Percentiles rank a stretch among this genome's conserved stretches.
These are phyloP conservation scores for Aulographum hederae DNA, from an alignment of 2,329 filamentous ascomycete genomes.

Conservation along the genomic window DNA sequence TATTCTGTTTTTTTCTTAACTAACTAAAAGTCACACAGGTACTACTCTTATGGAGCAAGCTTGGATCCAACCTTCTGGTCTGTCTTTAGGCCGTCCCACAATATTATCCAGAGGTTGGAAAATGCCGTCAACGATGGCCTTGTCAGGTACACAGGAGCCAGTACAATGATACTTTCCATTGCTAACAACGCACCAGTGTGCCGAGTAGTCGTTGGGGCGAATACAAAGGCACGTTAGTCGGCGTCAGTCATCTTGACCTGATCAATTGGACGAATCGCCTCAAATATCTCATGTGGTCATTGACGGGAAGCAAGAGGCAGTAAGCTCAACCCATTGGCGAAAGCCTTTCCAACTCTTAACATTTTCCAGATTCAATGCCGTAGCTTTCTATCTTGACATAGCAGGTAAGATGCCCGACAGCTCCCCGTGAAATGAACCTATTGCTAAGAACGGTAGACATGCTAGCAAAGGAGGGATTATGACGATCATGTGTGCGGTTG, in stretches of 20 bases:
- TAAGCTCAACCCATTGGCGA: constrained; percentile 12
- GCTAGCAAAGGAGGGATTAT: constrained; percentile 20
- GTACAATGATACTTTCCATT: background rate
- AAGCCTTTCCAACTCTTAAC: too few species aligned
- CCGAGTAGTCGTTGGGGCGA: constrained; percentile 40
- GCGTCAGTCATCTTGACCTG: constrained; percentile 43
- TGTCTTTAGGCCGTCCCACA: constrained; percentile 37
- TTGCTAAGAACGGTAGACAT: constrained; percentile 14
- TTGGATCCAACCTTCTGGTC: constrained; percentile 37
- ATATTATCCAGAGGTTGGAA: constrained; percentile 34
- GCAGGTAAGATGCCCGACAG: constrained; percentile 28
- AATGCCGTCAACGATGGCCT: constrained; percentile 43
- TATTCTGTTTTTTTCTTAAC: constrained; percentile 13
- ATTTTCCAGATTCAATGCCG: constrained; percentile 38
- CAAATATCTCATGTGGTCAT: constrained; percentile 37
- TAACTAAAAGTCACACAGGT: constrained; percentile 15
- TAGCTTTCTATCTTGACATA: constrained; percentile 46
- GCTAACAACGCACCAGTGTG: constrained; percentile 20
- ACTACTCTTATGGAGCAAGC: constrained; percentile 45
- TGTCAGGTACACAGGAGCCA: constrained; percentile 25
- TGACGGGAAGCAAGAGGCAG: constrained; percentile 37
- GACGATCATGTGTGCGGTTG: too few species aligned
- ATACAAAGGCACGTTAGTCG: constrained; percentile 45
- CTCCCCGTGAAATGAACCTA: background rate
- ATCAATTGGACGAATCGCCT: constrained; percentile 49